These are phyloP conservation scores for Tolypocladium cylindrosporum DNA, from an alignment of 2,329 filamentous ascomycete genomes.

Conservation along the genomic window DNA sequence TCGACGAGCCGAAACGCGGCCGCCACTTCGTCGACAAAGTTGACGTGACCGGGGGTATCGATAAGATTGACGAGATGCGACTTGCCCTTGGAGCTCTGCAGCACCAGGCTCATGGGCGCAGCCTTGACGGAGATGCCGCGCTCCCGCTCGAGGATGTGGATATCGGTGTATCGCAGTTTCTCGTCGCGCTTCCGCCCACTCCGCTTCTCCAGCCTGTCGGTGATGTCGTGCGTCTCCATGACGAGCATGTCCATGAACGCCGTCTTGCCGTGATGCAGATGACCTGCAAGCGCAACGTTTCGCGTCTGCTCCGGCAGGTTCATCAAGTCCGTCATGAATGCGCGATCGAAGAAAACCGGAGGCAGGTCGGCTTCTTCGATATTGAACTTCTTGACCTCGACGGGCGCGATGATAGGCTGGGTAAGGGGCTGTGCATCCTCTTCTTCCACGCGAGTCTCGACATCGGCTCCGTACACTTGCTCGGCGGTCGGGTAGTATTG, in stretches of 20 bases:
- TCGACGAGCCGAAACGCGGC: conserved; percentile 79
- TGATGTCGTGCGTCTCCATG: conserved; percentile 84
- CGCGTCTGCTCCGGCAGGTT: conserved; percentile 91
- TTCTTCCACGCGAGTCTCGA: conserved; percentile 92
- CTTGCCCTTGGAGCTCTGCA: conserved; percentile 83
- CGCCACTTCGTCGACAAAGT: conserved; percentile 96
- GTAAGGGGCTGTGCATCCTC: conserved; percentile 91
- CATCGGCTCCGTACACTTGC: conserved; percentile 87
- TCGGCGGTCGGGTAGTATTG: conserved; percentile 98
- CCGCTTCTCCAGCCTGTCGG: conserved; percentile 67
- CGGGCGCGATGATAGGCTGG: conserved; percentile 85
- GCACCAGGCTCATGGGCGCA: conserved; percentile 85
- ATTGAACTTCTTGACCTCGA: conserved; percentile 92
- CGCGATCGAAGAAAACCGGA: conserved; percentile 74
- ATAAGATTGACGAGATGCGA: conserved; percentile 92
- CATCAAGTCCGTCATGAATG: conserved; percentile 93
- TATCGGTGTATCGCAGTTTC: conserved; percentile 89
- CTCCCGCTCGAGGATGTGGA: conserved; percentile 80
- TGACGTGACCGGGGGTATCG: conserved; percentile 94
- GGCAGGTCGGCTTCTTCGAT: conserved; percentile 88
- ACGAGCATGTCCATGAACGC: conserved; percentile 98
- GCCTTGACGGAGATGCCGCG: conserved; percentile 87
- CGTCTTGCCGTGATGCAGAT: conserved; percentile 96
- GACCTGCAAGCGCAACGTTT: conserved; percentile 84
- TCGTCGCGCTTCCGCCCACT: conserved; percentile 76